A percentile compares a stretch with the other conserved stretches of the same genome.
phyloP scores from a whole-genome alignment of 2,329 filamentous ascomycete species.

The Fusarium proliferatum region DNA sequence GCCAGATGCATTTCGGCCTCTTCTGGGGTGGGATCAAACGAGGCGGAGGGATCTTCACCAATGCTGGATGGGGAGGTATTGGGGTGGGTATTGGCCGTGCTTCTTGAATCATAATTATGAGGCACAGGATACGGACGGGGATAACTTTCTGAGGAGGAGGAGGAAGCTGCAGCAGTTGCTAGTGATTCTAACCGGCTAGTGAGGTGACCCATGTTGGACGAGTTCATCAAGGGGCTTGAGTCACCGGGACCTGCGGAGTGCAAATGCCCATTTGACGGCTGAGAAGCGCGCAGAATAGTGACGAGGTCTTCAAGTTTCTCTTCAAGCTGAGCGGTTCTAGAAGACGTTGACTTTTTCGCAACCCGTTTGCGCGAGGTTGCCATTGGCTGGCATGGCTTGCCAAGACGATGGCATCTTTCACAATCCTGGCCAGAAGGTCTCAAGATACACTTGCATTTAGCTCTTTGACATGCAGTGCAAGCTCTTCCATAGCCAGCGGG shows the following conservation, averaged over 20 bases:
- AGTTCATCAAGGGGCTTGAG: constrained; percentile 12
- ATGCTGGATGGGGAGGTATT: constrained; percentile 15
- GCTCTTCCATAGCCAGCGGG: constrained; percentile 57
- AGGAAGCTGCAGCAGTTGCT: constrained; percentile 51
- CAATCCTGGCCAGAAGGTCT: constrained; percentile 48
- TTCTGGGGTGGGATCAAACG: constrained; percentile 47
- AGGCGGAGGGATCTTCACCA: constrained; percentile 33
- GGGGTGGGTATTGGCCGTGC: constrained; percentile 4
- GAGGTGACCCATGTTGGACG: constrained; percentile 24
- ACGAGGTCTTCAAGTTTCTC: constrained; percentile 63
- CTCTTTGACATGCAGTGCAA: constrained; percentile 59
- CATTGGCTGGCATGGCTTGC: constrained; percentile 60
- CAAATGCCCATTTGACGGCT: constrained; percentile 33
- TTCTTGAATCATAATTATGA: constrained; percentile 14
- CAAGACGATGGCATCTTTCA: constrained; percentile 58
- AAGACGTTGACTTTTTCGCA: constrained; percentile 48
- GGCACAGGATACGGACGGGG: constrained; percentile 14
- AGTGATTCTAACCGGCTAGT: constrained; percentile 52
- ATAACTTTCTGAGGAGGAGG: constrained; percentile 31
- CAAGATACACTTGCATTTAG: constrained; percentile 62
- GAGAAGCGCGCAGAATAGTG: constrained; percentile 54
- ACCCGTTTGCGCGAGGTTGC: constrained; percentile 54
- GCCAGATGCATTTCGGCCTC: constrained; percentile 55
- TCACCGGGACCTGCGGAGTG: constrained; percentile 20
- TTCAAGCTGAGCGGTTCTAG: constrained; percentile 59